Evolutionary conservation across 495 filamentous ascomycete genomes (phyloP).

Genomic region (Letharia columbiana): DNA sequence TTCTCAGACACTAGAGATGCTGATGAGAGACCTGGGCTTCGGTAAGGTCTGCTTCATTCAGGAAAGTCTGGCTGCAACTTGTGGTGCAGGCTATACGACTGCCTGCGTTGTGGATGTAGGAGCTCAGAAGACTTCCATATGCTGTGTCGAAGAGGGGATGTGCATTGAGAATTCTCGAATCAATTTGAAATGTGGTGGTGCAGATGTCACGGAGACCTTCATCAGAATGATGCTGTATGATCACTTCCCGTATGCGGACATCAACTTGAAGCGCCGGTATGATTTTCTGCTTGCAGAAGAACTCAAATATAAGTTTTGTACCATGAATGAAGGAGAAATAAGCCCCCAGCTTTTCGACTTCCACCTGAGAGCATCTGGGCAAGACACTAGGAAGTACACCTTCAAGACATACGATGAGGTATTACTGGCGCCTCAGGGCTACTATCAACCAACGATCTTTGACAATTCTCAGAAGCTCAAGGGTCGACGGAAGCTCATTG

Average conservation of each 20-base stretch:
- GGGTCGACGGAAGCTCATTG: conserved; percentile 67
- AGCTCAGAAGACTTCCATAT: conserved; percentile 95
- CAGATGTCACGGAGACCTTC: conserved; percentile 88
- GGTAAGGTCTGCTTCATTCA: conserved; percentile 86
- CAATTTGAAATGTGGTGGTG: conserved; percentile 89
- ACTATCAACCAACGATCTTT: conserved; percentile 81
- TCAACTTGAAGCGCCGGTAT: conserved; percentile 81
- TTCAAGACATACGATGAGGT: conserved; percentile 96
- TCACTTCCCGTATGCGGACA: conserved; percentile 86
- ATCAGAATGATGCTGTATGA: conserved; percentile 95
- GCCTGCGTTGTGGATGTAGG: conserved; percentile 95
- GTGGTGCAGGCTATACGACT: conserved; percentile 88
- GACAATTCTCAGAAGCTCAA: conserved; percentile 69
- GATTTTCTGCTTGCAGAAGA: conserved; percentile 93
- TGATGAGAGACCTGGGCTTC: conserved; percentile 83
- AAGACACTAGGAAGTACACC: conserved; percentile 79
- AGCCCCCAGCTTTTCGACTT: conserved; percentile 76
- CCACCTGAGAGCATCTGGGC: conserved; percentile 76
- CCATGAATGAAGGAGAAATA: conserved; percentile 75
- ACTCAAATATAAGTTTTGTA: conserved; percentile 81
- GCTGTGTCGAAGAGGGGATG: conserved; percentile 95
- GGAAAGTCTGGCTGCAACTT: conserved; percentile 87
- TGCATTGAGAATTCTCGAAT: conserved; percentile 84
- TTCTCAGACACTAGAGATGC: conserved; percentile 68
- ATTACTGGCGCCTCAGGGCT: conserved; percentile 80